Conservation (phyloP, 2,329 filamentous ascomycete species). For the Fusarium secorum region DNA sequence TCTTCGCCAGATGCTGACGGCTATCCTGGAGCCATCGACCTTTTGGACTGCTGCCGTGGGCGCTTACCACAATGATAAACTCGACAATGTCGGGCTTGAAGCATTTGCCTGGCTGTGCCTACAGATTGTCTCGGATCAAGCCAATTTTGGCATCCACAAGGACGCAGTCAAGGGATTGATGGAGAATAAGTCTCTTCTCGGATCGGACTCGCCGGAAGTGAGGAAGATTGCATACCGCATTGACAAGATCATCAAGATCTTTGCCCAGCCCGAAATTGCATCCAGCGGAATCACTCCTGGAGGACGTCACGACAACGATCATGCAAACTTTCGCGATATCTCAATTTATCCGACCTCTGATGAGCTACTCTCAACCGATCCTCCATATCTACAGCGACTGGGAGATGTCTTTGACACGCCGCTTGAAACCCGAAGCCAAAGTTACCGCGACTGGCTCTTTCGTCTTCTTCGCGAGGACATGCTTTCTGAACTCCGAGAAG, state of each 20-base stretch:
- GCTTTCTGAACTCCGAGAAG: slow-evolving; percentile 69
- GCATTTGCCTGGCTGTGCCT: slow-evolving; percentile 59
- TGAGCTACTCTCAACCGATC: slow-evolving; percentile 64
- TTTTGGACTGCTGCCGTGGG: slow-evolving; percentile 61
- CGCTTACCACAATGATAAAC: slow-evolving; percentile 37
- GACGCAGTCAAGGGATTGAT: slow-evolving; percentile 39
- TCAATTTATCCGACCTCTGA: slow-evolving; percentile 71
- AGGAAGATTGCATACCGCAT: slow-evolving; percentile 48
- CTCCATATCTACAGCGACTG: slow-evolving; percentile 63
- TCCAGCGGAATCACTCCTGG: slow-evolving; percentile 55
- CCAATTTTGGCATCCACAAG: slow-evolving; percentile 20
- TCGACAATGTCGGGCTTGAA: slow-evolving; percentile 46
- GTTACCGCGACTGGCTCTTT: slow-evolving; percentile 75
- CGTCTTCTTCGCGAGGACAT: slow-evolving; percentile 76
- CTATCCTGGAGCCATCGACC: slow-evolving; percentile 59
- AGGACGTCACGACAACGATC: slow-evolving; percentile 78
- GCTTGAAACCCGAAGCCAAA: slow-evolving; percentile 49
- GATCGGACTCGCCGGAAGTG: slow-evolving; percentile 34
- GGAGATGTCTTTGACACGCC: slow-evolving; percentile 56
- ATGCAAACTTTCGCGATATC: slow-evolving; percentile 66
- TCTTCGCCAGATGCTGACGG: slow-evolving; percentile 48
- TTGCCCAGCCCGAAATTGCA: slow-evolving; percentile 1
- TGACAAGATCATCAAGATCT: slow-evolving; percentile 48
- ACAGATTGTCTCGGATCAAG: slow-evolving; percentile 50
- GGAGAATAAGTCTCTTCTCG: slow-evolving; percentile 36